A percentile compares a stretch with the other conserved stretches of the same genome.
Evolutionary conservation across 495 filamentous ascomycete genomes (phyloP).

Genomic region (Penicillium samsonianum): DNA sequence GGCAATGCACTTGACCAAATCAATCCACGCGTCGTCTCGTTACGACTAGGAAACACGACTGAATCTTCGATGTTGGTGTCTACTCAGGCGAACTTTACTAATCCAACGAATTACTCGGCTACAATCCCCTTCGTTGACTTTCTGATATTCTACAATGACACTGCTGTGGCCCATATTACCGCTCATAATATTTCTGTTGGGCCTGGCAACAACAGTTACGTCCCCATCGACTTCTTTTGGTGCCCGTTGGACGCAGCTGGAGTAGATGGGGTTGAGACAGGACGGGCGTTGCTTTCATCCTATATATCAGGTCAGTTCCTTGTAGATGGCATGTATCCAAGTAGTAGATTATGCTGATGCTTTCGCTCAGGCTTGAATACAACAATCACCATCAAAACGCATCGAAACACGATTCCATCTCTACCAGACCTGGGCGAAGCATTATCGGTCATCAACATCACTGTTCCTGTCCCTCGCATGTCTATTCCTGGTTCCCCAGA

Average conservation of each 20-base stretch:
- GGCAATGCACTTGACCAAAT: constrained; percentile 52
- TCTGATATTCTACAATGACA: constrained; percentile 70
- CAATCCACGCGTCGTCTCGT: constrained; percentile 59
- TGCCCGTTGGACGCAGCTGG: constrained; percentile 66
- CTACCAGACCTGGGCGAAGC: constrained; percentile 71
- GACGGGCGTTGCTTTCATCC: constrained; percentile 72
- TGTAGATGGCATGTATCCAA: not conserved
- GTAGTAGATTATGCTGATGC: constrained; percentile 2
- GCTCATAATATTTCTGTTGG: constrained; percentile 59
- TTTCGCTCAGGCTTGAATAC: constrained; percentile 65
- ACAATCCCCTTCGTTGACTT: constrained; percentile 76
- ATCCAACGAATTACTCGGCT: constrained; percentile 84
- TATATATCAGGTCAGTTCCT: constrained; percentile 73
- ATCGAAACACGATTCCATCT: constrained; percentile 69
- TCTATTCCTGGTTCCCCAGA: constrained; percentile 50
- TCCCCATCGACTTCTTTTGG: constrained; percentile 72
- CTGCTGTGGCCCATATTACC: constrained; percentile 71
- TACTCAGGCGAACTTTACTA: constrained; percentile 76
- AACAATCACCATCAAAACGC: constrained; percentile 67
- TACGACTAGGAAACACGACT: constrained; percentile 70
- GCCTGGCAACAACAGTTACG: constrained; percentile 70
- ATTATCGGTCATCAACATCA: constrained; percentile 66
- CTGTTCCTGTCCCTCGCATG: constrained; percentile 68
- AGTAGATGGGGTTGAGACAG: constrained; percentile 56
- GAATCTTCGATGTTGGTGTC: constrained; percentile 65